Base-by-base conservation (phyloP, 768 basidiomycete genomes). In the Strobilomyces confusus region DNA sequence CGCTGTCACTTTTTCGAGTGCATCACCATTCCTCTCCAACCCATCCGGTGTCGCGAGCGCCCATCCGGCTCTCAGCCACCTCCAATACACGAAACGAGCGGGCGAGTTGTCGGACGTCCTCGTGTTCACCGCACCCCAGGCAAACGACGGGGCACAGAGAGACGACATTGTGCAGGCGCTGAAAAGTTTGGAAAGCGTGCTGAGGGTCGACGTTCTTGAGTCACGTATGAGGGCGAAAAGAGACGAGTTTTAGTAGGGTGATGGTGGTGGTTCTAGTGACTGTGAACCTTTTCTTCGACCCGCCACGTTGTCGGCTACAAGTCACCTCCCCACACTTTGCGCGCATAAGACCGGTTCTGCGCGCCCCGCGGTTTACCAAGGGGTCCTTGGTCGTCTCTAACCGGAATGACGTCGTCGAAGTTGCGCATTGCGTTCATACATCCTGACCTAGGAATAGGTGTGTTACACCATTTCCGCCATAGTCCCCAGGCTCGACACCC, bases 361-460 rank as follows among this genome's bases (percentile, higher is more conserved):
- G 14, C 17, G 17, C 41, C 23, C 15, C 13, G 23, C 12, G 15
- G 13, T 42, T 23, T 23, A 5, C 14, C 40, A 26, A 15, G 42
- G 17, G 23, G 15, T 25, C 25, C 4, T 14, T 11, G 42, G 3
- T 9, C 14, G 17, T 25, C 40, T 19, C 25, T 5, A 29, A 11
- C 17, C 23, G 36, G 11, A 38, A 56, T 56, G 52, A 40, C 38
- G 6, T 30, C 52, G 44, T 41, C 54, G 2, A 69, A 67, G 36
- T 43, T 84, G 46, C 75, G 76, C 30, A 73, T 97, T 55, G 93
- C 90, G 5, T 92, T 97, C 70, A 77, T 97, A 50, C 95, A 98
- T 66, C 95, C 95, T 32, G 95, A 98, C 74, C 76, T 98, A 5
- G 95, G 95, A 52, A 94, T 98, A 47, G 95, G 94, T 93, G 60